These are phyloP conservation scores for Sugiyamaella castrensis DNA, from an alignment of 1,139 yeast species.

Conservation along the genomic window DNA sequence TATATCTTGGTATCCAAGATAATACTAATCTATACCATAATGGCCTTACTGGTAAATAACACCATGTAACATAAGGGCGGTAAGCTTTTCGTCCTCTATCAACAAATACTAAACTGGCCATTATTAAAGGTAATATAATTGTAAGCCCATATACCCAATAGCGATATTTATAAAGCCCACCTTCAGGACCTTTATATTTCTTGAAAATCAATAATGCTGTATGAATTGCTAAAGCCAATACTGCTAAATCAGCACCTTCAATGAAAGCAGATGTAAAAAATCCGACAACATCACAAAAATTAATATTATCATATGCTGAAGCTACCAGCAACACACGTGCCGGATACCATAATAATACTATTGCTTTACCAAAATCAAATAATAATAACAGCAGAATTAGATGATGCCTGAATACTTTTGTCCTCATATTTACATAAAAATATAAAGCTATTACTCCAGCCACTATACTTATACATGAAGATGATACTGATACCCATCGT, in stretches of 20 bases:
- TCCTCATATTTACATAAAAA: slow-evolving; percentile 33
- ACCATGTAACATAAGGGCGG: slow-evolving; percentile 61
- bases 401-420: slow-evolving; percentile 36
- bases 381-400: slow-evolving; percentile 63
- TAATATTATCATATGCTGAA: slow-evolving; percentile 50
- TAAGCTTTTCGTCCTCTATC: slow-evolving; percentile 34
- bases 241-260: slow-evolving; percentile 87
- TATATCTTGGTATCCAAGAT: slow-evolving; percentile 81
- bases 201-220: slow-evolving; percentile 69
- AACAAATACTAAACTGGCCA: slow-evolving; percentile 75
- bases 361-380: slow-evolving; percentile 74
- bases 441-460: slow-evolving; percentile 36
- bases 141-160: slow-evolving; percentile 58
- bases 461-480: slow-evolving; percentile 34
- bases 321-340: slow-evolving; percentile 51
- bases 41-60: slow-evolving; percentile 73
- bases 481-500: slow-evolving; percentile 32
- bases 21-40: slow-evolving; percentile 71
- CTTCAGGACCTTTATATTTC: slow-evolving; percentile 51
- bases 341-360: slow-evolving; percentile 69
- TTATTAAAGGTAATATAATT: slow-evolving; percentile 57
- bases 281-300: slow-evolving; percentile 72
- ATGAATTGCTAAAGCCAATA: slow-evolving; percentile 78
- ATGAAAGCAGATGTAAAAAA: slow-evolving; percentile 80
- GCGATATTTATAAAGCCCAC: slow-evolving; percentile 68